phyloP scores from a whole-genome alignment of 1,139 yeast species.

The Waltiozyma sp. region DNA sequence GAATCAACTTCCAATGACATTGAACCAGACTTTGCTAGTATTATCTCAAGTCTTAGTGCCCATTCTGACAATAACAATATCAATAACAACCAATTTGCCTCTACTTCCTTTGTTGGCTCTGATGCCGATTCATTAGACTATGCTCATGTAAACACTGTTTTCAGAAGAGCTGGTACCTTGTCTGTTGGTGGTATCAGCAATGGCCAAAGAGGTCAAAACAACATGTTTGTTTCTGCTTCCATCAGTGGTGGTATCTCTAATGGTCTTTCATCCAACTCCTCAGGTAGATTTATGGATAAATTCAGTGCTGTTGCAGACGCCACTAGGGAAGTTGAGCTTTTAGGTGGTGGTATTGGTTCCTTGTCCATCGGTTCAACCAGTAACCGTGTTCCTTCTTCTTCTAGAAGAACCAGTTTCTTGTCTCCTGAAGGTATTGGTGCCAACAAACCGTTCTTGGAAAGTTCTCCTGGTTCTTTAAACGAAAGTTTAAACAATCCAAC shows the following conservation, averaged over 20 bases:
- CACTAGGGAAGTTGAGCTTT: constrained; percentile 60
- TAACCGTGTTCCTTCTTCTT: constrained; percentile 18
- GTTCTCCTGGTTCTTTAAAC: constrained; percentile 38
- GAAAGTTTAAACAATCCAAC: constrained; percentile 37
- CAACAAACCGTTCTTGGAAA: constrained; percentile 13
- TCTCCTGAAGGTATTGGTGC: constrained; percentile 18
- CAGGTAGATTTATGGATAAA: constrained; percentile 46
- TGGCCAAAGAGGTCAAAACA: constrained; percentile 11
- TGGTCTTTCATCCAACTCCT: constrained; percentile 21
- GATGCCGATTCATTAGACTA: constrained; percentile 34
- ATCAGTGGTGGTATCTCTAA: constrained; percentile 42
- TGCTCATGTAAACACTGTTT: constrained; percentile 27
- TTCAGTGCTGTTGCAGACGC: constrained; percentile 72
- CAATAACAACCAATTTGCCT: constrained; percentile 26
- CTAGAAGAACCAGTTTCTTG: constrained; percentile 42
- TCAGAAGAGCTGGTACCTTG: constrained; percentile 33
- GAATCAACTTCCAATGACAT: constrained; percentile 7
- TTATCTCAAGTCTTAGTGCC: constrained; percentile 25
- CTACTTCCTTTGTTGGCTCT: constrained; percentile 17
- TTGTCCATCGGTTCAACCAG: constrained; percentile 21
- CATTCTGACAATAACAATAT: constrained; percentile 15
- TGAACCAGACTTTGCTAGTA: constrained; percentile 34
- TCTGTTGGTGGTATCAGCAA: constrained; percentile 28
- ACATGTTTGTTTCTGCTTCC: constrained; percentile 46
- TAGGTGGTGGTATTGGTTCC: constrained; percentile 25